phyloP scores from a whole-genome alignment of 805 yeast species.

The Lipomyces anomalus region DNA sequence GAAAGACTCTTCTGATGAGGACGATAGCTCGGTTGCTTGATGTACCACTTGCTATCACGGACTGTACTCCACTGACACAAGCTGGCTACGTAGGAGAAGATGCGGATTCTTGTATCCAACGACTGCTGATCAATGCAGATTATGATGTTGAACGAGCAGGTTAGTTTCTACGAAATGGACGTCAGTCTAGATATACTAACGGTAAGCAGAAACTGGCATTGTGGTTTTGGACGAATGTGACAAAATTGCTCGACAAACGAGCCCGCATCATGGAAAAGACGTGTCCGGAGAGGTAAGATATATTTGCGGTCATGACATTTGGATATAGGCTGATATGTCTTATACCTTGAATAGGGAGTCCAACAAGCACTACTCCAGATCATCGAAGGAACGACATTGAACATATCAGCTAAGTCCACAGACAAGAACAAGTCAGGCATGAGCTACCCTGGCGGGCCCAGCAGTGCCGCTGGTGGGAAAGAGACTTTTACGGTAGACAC shows the following conservation, averaged over 20 bases:
- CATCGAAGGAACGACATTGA: slow-evolving; percentile 52
- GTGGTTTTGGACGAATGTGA: slow-evolving; percentile 58
- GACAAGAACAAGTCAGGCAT: slow-evolving; percentile 18
- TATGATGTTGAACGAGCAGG: slow-evolving; percentile 42
- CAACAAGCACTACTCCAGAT: slow-evolving; percentile 55
- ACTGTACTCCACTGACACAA: slow-evolving; percentile 57
- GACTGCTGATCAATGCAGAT: slow-evolving; percentile 45
- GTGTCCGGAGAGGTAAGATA: slow-evolving; percentile 63
- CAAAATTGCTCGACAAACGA: slow-evolving; percentile 36
- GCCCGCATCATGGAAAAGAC: slow-evolving; percentile 46
- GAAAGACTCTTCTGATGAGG: slow-evolving; percentile 53
- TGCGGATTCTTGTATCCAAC: slow-evolving; percentile 52
- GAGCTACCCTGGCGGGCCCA: background rate
- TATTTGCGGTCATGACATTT: too few relatives aligned
- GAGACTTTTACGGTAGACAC: slow-evolving; percentile 50
- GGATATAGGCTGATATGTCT: too few relatives aligned
- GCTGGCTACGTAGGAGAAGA: slow-evolving; percentile 65
- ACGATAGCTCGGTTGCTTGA: slow-evolving; percentile 48
- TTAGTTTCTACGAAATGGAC: background rate
- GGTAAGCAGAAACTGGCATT: slow-evolving; percentile 48
- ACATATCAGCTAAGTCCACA: slow-evolving; percentile 41
- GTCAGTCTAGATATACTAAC: background rate
- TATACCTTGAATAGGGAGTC: too few relatives aligned
- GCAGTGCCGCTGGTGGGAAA: slow-evolving; percentile 6
- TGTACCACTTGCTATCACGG: slow-evolving; percentile 55